Conservation (phyloP, 2,329 filamentous ascomycete species). For the Teratosphaeriaceae sp. region DNA sequence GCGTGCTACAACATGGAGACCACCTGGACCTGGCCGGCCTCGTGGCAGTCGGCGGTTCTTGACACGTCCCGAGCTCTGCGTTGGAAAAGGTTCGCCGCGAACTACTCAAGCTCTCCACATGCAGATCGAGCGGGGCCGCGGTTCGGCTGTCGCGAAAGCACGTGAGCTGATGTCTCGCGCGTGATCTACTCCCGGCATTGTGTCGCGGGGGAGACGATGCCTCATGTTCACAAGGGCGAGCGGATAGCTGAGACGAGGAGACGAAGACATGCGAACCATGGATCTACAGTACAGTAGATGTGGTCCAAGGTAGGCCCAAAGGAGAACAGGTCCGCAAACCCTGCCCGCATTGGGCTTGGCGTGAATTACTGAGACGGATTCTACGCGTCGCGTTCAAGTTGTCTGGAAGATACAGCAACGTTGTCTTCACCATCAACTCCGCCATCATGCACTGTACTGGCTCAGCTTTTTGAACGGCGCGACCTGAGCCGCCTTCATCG, state of each 20-base stretch:
- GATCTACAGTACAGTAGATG: too few relatives aligned
- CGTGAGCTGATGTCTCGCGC: background rate
- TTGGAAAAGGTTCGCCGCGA: slow-evolving; percentile 3
- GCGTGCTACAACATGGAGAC: background rate
- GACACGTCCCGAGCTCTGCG: background rate
- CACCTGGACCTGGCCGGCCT: background rate
- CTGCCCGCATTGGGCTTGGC: too few relatives aligned
- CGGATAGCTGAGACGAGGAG: too few relatives aligned
- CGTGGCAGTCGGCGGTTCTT: background rate
- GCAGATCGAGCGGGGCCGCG: background rate
- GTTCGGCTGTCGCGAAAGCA: background rate
- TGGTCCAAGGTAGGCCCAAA: too few relatives aligned
- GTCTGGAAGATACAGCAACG: background rate
- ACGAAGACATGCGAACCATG: too few relatives aligned
- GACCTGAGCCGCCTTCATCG: slow-evolving; percentile 11
- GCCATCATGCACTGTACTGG: slow-evolving; percentile 6
- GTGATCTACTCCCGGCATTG: background rate
- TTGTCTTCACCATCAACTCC: background rate
- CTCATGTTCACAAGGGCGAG: too few relatives aligned
- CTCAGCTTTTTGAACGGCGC: slow-evolving; percentile 10
- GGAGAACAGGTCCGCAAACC: too few relatives aligned
- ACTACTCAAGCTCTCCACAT: background rate
- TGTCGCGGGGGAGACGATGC: too few relatives aligned
- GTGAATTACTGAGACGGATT: too few relatives aligned
- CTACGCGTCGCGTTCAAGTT: background rate